Base-by-base conservation (phyloP, 2,329 filamentous ascomycete genomes). In the Leptographium galeiforme region DNA sequence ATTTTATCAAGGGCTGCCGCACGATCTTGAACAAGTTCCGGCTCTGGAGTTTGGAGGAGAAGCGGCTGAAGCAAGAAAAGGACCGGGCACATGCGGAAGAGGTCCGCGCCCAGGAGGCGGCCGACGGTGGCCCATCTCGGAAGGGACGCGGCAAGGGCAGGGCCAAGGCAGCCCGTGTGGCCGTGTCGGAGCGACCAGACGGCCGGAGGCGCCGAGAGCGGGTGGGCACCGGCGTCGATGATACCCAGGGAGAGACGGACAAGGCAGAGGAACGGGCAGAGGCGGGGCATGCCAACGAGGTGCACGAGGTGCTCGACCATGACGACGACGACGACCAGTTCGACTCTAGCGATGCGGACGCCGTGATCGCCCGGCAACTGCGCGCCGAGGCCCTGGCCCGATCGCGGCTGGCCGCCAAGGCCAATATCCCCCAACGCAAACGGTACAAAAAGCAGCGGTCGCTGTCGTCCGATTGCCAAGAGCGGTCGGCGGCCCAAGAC, bases 21-120 rank as follows among this genome's bases (percentile, higher is more conserved):
- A 77, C 77, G 0, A 83, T 97, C 34, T 75, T 97, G 19, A 82
- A 88, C 57, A 97, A 96, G 65, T 97, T 96, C 65, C 79, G 82
- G 50, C 74, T 79, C 53, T 97, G 90, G 90, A 89, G 84, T 57
- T 78, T 90, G 57, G 88, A 95, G 64, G 93, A 98, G 67, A 94
- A 90, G 71, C 80, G 85, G 45, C 75, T 87, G 56, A 89, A 89
- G 67, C 70, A 81, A 3, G 85, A 89, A 62, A 87, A 83, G 62
- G 88, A 91, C 56, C 82, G 82, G 48, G 77, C 75, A 4, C 65
- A 72, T 25, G 70, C 72, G 6, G 68, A 76, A 30, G 70, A 74
- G 44, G 75, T 76, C 14, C 70, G 73, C 66, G 61, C 63, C 4
- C 61, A 61, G 2, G 61, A 63, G 38, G 58, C 47, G 1, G 51